Base-by-base conservation (phyloP, 139 green algal species). In the Chlamydomonas sphaeroides region DNA sequence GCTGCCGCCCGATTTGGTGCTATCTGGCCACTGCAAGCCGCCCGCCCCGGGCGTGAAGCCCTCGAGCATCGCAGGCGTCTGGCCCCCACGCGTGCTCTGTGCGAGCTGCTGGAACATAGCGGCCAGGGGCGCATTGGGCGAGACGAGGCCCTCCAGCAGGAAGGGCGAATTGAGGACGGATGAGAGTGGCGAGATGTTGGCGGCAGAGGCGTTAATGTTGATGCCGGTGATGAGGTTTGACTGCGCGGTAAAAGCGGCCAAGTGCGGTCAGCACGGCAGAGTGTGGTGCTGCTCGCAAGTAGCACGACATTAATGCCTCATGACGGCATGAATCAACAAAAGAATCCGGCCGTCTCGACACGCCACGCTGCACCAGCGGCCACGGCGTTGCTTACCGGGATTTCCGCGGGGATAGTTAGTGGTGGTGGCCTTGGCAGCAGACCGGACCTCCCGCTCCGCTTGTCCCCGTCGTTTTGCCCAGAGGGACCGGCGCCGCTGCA, bases 91-190 rank as follows among this genome's bases (percentile, higher is more conserved):
- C 1, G 82, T 70, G 48, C 71, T 80, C n/a, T 87, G 74, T 3
- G 72, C 72, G 15, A 87, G 70, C 67, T 87, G 83, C n/a, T 73
- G 48, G 59, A 78, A 87, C 73, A 87, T 87, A 21, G 82, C 82
- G 11, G 68, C 57, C 38, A 87, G 72, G 42, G 72, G 75, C 21
- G 75, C 75, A 25, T 82, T 87, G 30, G 73, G 72, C 33, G 82
- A 87, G 10, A 78, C 59, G 1, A 87, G 66, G 35, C 45, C 56
- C 25, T 86, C 81, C 39, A 82, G 62, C 30, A 76, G 57, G n/a
- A n/a, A n/a, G 0, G 73, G 82, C 5, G 82, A 83, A 26, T 83
- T 87, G 62, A 88, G 78, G 61, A 85, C 41, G 45, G 38, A 76
- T 28, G 72, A 53, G 6, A 88, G 70, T n/a, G 84, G 84, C 39